Evolutionary conservation across 148 eudicot species (phyloP), one percentile per base, ranked within the genome.

Genomic region (Chenopodium berlandieri): DNA sequence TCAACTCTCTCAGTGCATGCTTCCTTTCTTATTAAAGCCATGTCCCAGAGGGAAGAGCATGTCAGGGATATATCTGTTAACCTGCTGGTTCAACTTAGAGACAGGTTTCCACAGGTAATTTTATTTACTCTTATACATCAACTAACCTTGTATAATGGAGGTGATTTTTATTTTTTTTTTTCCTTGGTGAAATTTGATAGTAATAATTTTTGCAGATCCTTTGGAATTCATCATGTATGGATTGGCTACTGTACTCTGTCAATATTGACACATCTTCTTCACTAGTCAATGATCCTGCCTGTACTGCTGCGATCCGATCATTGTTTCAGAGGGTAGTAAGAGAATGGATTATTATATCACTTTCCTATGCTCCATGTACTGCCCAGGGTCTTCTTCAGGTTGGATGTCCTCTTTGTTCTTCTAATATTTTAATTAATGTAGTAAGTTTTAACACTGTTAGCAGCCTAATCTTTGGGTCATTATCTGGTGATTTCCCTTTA

Each of bases 331-430:
- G 78, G 83, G 88, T 90, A 76, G 97, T 94, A 37, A 92, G 98
- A 40, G 99, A 97, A 58, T 97, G 99, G 99, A 91, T 97, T 23
- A 81, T 97, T 71, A 86, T 90, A 73, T 94, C 99, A 69, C 99
- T 97, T 78, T 97, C 99, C 58, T 85, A 92, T 89, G 97, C 99
- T 89, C 99, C 99, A 32, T 97, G 99, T 90, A 94, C 97, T 46
- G 88, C 93, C 65, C 99, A 97, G 89, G 99, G 99, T 80, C 93
- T 97, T 89, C 99, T 97, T 87, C 99, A 96, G 99, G 99, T 96
- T 84, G 71, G 84, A 67, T 77, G 65, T 56, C 23, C 76, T 83
- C 8, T 14, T 75, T 34, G 37, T 23, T 50, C 9, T 50, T 9
- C 14, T 9, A 50, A 50, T 50, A 40, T 32, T 30, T 32, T 9